Conservation (phyloP, 2,329 filamentous ascomycete species). For the Botrytis squamosa region DNA sequence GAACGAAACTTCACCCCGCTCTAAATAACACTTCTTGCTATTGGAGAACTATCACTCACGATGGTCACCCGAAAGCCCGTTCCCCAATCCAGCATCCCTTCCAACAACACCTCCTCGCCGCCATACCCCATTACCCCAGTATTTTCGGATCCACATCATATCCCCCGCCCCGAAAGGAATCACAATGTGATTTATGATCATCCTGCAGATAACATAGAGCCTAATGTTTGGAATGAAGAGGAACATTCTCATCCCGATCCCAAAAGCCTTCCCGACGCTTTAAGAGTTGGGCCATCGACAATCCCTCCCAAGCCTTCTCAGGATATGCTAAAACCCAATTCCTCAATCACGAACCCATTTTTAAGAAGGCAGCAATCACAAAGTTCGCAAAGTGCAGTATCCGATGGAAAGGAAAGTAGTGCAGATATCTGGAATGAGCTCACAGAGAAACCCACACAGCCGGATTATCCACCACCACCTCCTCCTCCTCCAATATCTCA, state of each 20-base stretch:
- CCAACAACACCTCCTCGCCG: conserved; percentile 20
- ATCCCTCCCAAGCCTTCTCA: conserved; percentile 31
- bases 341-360: conserved; percentile 37
- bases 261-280: conserved; percentile 31
- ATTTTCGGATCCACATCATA: conserved; percentile 18
- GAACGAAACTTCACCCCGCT: not conserved
- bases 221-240: conserved; percentile 32
- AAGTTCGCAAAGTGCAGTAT: conserved; percentile 19
- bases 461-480: conserved; percentile 25
- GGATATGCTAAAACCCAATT: conserved; percentile 27
- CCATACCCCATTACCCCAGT: conserved; percentile 35
- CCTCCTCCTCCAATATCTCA: conserved; percentile 27
- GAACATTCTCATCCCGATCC: conserved; percentile 6
- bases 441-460: conserved; percentile 24
- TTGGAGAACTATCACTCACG: not conserved
- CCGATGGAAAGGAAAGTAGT: conserved; percentile 33
- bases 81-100: conserved; percentile 24
- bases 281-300: conserved; percentile 33
- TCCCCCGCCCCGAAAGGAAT: conserved; percentile 27
- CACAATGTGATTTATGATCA: conserved; percentile 22
- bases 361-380: conserved; percentile 28
- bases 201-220: conserved; percentile 26
- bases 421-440: conserved; percentile 34
- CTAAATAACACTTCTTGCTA: not conserved
- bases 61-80: conserved; percentile 39